Conservation (phyloP, 345 rosid genomes). For the Murraya paniculata region DNA sequence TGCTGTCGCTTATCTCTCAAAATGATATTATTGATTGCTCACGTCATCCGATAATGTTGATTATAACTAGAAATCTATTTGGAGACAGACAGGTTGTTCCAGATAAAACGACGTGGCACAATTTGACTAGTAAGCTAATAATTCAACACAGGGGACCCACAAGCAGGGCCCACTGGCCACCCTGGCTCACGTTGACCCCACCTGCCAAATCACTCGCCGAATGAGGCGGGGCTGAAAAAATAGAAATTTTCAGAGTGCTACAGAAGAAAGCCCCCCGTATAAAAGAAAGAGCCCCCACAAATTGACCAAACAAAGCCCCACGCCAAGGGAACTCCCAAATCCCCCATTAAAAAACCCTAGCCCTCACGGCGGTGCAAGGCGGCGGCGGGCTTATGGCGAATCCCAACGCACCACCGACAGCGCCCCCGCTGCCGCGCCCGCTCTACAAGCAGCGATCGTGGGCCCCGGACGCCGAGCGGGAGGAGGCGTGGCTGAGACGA, state of each 20-base stretch:
- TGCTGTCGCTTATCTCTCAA: no score
- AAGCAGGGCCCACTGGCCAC: not conserved
- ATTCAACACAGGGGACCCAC: not conserved
- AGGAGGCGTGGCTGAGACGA: slow-evolving; percentile 70
- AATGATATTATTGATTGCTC: no score
- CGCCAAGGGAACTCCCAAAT: not conserved
- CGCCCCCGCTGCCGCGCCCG: slow-evolving; percentile 27
- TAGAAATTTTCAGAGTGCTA: not conserved
- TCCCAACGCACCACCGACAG: slow-evolving; percentile 21
- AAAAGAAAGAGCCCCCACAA: not conserved
- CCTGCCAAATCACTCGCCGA: not conserved
- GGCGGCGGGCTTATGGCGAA: slow-evolving; percentile 11
- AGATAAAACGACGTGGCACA: no score
- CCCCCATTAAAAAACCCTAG: not conserved
- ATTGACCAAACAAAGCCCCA: not conserved
- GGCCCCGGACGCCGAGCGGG: slow-evolving; percentile 75
- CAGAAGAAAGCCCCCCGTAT: no score
- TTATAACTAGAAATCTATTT: no score
- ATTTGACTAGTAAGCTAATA: no score
- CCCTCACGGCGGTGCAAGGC: not conserved
- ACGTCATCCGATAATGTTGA: no score
- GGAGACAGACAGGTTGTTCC: no score
- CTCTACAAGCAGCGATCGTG: slow-evolving; percentile 65
- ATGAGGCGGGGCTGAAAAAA: no score
- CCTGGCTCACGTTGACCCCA: not conserved